Percentiles rank a stretch among this genome's conserved stretches.
phyloP scores from a whole-genome alignment of 2,329 filamentous ascomycete genomes.

The Colletotrichum sp. region DNA sequence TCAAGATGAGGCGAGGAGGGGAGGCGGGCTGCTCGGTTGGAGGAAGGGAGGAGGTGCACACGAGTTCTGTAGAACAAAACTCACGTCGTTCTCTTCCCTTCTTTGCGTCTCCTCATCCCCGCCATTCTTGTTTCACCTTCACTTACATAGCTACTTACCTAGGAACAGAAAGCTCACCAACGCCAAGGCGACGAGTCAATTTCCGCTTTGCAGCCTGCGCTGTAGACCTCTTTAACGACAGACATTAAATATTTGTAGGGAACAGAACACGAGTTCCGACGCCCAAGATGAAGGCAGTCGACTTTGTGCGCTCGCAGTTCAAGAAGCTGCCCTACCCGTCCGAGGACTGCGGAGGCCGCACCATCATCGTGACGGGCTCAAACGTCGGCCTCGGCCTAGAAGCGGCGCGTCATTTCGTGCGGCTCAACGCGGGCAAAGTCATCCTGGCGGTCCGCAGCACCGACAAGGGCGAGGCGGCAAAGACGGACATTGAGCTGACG shows the following conservation, averaged over 20 bases:
- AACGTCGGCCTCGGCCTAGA: conserved; percentile 49
- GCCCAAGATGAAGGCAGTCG: conserved; percentile 5
- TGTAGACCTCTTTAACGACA: not conserved
- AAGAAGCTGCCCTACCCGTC: conserved; percentile 33
- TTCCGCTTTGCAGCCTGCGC: not conserved
- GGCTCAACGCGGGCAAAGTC: conserved; percentile 42
- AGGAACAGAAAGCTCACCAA: not conserved
- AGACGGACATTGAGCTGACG: conserved; percentile 31
- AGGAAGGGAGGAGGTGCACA: not conserved
- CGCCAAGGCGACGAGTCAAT: not conserved
- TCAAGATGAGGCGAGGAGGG: not conserved
- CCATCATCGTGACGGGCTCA: conserved; percentile 47
- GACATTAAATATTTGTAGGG: not conserved
- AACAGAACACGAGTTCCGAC: not conserved
- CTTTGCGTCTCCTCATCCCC: not conserved
- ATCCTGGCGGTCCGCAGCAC: conserved; percentile 46
- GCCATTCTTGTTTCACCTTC: not conserved
- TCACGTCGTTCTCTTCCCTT: not conserved
- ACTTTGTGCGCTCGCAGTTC: conserved; percentile 26
- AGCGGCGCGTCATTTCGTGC: conserved; percentile 43
- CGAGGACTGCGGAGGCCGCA: conserved; percentile 37
- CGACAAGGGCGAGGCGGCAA: conserved; percentile 46
- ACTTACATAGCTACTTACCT: not conserved
- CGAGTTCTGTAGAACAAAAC: conserved; percentile 2
- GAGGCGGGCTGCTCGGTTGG: not conserved